Conservation (phyloP, 192 early-diverging fungal genomes). For the Coemansia sp. region DNA sequence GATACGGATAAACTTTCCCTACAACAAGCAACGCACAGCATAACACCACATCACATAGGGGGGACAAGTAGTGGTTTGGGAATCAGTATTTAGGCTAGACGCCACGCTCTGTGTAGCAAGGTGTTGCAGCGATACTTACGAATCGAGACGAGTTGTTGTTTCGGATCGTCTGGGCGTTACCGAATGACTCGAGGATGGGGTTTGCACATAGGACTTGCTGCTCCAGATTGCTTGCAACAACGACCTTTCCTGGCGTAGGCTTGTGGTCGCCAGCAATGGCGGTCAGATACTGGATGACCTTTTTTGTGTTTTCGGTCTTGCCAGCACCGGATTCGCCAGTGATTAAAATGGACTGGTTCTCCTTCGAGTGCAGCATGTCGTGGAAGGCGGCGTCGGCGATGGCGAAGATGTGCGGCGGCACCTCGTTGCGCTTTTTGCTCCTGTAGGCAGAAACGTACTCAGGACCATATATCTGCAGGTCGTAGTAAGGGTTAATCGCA, state of each 20-base stretch:
- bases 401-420: constrained; percentile 88
- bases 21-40: background rate
- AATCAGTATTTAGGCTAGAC: background rate
- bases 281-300: constrained; percentile 97
- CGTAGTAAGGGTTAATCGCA: constrained; percentile 95
- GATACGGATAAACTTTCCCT: constrained; percentile 97
- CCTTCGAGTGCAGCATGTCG: constrained; percentile 89
- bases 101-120: too few species aligned
- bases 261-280: constrained; percentile 74
- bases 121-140: constrained; percentile 47
- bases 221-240: constrained; percentile 67
- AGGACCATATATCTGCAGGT: constrained; percentile 85
- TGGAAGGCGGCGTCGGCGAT: constrained; percentile 91
- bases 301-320: constrained; percentile 99
- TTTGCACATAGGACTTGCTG: constrained; percentile 94
- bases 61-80: constrained; percentile 12
- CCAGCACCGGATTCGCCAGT: constrained; percentile 99
- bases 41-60: too few species aligned
- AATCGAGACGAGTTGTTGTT: constrained; percentile 99
- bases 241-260: constrained; percentile 14
- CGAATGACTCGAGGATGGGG: constrained; percentile 96
- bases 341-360: constrained; percentile 97
- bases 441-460: constrained; percentile 65
- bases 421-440: constrained; percentile 69
- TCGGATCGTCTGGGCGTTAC: constrained; percentile 97